phyloP scores from a whole-genome alignment of 257 asterid species.

The Nicotiana benthamiana region DNA sequence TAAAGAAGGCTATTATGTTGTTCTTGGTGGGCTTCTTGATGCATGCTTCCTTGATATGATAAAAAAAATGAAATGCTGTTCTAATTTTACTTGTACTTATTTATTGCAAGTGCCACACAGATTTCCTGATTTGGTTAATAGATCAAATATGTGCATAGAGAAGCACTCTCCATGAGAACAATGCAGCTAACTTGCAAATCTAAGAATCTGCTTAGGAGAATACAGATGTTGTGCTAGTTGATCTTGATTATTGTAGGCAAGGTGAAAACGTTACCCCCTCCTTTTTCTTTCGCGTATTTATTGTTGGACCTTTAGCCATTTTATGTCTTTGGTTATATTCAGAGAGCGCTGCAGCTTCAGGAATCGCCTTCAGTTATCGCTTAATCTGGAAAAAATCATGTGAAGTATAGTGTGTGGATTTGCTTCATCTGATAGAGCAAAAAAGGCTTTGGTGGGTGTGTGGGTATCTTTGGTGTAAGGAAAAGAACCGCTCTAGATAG shows the following conservation, averaged over 20 bases:
- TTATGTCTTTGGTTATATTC: too few species aligned
- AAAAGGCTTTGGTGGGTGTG: background rate
- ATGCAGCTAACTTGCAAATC: background rate
- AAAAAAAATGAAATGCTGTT: background rate
- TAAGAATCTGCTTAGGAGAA: background rate
- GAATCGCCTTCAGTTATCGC: too few species aligned
- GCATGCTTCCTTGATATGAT: background rate
- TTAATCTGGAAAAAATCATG: too few species aligned
- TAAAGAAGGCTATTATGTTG: constrained; percentile 59
- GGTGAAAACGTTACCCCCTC: too few species aligned
- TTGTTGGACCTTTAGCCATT: too few species aligned
- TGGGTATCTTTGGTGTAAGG: background rate
- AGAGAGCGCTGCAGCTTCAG: too few species aligned
- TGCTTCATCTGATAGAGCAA: too few species aligned
- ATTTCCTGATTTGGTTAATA: background rate
- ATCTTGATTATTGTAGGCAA: too few species aligned
- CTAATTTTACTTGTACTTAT: background rate
- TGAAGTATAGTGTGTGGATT: too few species aligned
- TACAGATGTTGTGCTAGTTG: background rate
- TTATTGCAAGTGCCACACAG: background rate
- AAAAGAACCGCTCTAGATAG: background rate
- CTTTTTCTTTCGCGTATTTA: too few species aligned
- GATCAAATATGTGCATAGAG: background rate
- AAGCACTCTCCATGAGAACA: background rate
- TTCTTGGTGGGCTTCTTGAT: constrained; percentile 51